phyloP scores from a whole-genome alignment of 176 grass and related monocot species.

The Calamus simplicifolius region DNA sequence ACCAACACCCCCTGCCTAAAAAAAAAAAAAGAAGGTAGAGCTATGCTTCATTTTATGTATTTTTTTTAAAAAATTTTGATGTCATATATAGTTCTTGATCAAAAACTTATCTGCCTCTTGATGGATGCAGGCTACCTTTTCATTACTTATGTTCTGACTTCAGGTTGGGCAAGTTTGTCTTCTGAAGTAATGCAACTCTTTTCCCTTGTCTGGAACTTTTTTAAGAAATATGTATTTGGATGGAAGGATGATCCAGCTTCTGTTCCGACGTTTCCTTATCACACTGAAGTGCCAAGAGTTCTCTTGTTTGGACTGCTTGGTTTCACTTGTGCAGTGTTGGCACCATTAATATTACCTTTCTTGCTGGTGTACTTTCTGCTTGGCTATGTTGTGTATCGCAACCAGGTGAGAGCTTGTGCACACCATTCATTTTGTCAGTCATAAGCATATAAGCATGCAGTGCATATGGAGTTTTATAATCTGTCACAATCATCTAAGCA shows the following conservation, averaged over 20 bases:
- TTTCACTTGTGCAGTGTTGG: constrained; percentile 81
- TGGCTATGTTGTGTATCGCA: constrained; percentile 77
- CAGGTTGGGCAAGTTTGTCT: constrained; percentile 89
- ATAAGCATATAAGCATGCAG: too few species aligned
- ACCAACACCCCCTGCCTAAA: too few species aligned
- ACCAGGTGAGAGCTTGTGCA: constrained; percentile 50
- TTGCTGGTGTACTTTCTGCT: constrained; percentile 85
- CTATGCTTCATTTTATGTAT: constrained; percentile 11
- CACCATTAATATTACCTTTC: constrained; percentile 88
- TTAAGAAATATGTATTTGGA: constrained; percentile 64
- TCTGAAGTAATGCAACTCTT: constrained; percentile 91
- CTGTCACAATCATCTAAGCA: too few species aligned
- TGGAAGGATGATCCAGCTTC: constrained; percentile 35
- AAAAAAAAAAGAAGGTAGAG: background rate
- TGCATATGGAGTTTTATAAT: too few species aligned
- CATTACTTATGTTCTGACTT: constrained; percentile 86
- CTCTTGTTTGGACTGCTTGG: constrained; percentile 77
- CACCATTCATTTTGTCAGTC: background rate
- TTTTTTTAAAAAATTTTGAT: too few species aligned
- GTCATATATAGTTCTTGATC: too few species aligned
- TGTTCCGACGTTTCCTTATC: constrained; percentile 71
- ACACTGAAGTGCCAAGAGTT: constrained; percentile 84
- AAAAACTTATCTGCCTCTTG: background rate
- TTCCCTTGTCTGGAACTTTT: constrained; percentile 55
- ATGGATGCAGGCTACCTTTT: constrained; percentile 83